Percentiles rank a stretch among this genome's conserved stretches.
These are phyloP conservation scores for Monascus purpureus DNA, from an alignment of 495 filamentous ascomycete genomes.

Conservation along the genomic window DNA sequence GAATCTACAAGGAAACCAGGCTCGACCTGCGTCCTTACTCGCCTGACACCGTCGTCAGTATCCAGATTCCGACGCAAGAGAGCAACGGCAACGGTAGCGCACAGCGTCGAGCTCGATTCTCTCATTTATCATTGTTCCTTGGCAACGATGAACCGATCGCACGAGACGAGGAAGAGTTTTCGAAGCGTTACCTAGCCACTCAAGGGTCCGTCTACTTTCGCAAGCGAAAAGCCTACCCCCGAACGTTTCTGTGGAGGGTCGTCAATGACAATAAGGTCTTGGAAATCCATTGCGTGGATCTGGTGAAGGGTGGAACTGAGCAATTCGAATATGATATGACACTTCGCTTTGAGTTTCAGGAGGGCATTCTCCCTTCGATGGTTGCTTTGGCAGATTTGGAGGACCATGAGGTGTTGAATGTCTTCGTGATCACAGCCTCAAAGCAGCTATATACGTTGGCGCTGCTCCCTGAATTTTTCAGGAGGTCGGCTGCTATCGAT, in stretches of 20 bases:
- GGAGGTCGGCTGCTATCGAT: conserved; percentile 49
- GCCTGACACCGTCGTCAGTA: conserved; percentile 51
- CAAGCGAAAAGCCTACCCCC: conserved; percentile 55
- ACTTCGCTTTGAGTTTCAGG: conserved; percentile 62
- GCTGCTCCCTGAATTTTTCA: conserved; percentile 69
- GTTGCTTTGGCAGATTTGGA: conserved; percentile 69
- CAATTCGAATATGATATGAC: conserved; percentile 53
- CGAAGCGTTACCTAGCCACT: conserved; percentile 54
- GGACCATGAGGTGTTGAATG: conserved; percentile 61
- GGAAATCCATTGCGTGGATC: conserved; percentile 69
- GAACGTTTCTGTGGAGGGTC: conserved; percentile 81
- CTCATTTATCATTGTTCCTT: conserved; percentile 24
- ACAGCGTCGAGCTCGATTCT: conserved; percentile 29
- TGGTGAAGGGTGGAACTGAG: conserved; percentile 53
- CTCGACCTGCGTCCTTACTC: conserved; percentile 65
- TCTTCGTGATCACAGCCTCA: conserved; percentile 66
- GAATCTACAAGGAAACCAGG: conserved; percentile 75
- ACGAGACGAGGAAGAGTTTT: conserved; percentile 64
- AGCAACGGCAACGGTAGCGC: conserved; percentile 10
- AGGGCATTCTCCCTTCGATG: conserved; percentile 54
- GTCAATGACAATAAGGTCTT: conserved; percentile 67
- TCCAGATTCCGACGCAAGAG: conserved; percentile 51
- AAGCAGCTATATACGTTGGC: conserved; percentile 70
- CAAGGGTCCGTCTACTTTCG: conserved; percentile 78
- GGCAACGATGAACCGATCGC: conserved; percentile 24